Evolutionary conservation across 257 asterid genomes (phyloP), one percentile per base, ranked within the genome.

Genomic region (Solanum pennellii): DNA sequence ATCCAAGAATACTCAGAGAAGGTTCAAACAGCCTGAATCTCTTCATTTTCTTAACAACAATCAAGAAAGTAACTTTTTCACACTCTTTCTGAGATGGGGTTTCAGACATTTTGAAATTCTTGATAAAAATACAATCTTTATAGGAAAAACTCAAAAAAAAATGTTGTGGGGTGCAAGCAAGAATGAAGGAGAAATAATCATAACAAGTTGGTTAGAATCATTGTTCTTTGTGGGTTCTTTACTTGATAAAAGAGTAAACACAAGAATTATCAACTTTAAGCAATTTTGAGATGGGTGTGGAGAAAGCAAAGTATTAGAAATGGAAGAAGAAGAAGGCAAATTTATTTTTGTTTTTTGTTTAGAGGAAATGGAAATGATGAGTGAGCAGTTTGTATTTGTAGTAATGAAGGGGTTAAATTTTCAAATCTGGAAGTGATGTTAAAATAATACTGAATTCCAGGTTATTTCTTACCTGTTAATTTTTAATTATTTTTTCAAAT

Each of bases 21-120:
- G 99, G 98, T 69, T 97, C 98, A 49, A 94, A 94, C 39, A 94
- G 74, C 90, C 95, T 92, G 7, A 95, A 92, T 27, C 96, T 91
- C 93, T 97, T 97, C 88, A 93, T 79, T 88, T 90, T 95, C 93
- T 94, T 96, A 95, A 88, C 91, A 14, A 91, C 76, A 84, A 91
- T 94, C 12, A 85, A 79, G n/a, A 84, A 89, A 74, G 13, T 77
- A 93, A 91, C 88, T 8, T 80, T 83, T 10, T 89, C 91, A 21
- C 90, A 80, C 31, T 60, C 84, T 84, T 89, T 93, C 3, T 84
- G 86, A 87, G 91, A 86, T 87, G 92, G 96, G 88, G 83, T 83
- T 29, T 75, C 87, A 23, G 88, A 82, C 96, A 91, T 93, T 44
- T 79, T 83, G 73, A 65, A 12, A 29, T 35, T 31, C n/a, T 73